Percentiles rank a stretch among this genome's conserved stretches.
phyloP scores from a whole-genome alignment of 176 grass and related monocot genomes.

The Aegilops bicornis region DNA sequence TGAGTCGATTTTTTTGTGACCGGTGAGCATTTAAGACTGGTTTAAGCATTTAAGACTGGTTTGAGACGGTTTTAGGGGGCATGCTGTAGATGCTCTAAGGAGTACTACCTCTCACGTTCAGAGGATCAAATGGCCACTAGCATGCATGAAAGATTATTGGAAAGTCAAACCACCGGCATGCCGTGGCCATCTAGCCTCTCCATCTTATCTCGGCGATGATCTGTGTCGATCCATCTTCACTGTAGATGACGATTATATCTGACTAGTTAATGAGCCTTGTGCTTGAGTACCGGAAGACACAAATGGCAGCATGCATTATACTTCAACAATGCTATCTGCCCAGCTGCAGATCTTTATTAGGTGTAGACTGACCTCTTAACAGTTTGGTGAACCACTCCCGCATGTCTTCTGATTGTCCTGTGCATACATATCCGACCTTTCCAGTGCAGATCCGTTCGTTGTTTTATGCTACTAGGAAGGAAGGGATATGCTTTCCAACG shows the following conservation, averaged over 20 bases:
- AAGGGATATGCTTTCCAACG: background rate
- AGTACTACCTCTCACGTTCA: background rate
- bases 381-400: slow-evolving; percentile 32
- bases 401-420: background rate
- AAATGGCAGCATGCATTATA: slow-evolving; percentile 23
- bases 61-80: no score
- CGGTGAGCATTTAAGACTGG: no score
- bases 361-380: slow-evolving; percentile 28
- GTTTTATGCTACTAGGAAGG: background rate
- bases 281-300: background rate
- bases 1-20: no score
- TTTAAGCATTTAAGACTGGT: no score
- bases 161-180: background rate
- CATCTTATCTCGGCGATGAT: background rate
- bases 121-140: background rate
- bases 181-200: background rate
- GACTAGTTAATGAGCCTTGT: background rate
- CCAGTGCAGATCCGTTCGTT: background rate
- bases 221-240: background rate
- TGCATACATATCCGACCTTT: no score
- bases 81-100: no score
- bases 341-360: slow-evolving; percentile 41
- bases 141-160: background rate
- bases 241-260: background rate
- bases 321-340: slow-evolving; percentile 27